Evolutionary conservation across 495 filamentous ascomycete species (phyloP).

Genomic region (Stereocaulon alpinum): DNA sequence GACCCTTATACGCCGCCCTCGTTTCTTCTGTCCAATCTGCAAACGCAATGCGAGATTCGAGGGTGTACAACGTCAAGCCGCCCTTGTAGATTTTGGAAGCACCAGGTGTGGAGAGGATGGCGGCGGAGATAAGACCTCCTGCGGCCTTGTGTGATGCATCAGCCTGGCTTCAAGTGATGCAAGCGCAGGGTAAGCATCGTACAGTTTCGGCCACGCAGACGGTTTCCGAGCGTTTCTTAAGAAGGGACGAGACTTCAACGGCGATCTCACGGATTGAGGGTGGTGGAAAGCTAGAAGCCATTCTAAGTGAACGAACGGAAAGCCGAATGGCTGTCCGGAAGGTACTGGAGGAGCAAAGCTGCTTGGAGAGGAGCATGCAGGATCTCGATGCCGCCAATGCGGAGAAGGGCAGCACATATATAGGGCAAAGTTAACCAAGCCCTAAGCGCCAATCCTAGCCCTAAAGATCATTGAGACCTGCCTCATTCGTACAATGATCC

Average conservation of each 20-base stretch:
- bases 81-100: slow-evolving; percentile 48
- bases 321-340: background rate
- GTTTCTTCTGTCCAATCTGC: slow-evolving; percentile 49
- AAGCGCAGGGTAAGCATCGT: slow-evolving; percentile 14
- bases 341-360: background rate
- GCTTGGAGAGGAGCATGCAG: background rate
- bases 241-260: slow-evolving; percentile 38
- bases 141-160: slow-evolving; percentile 35
- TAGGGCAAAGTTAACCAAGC: background rate
- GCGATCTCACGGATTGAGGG: slow-evolving; percentile 37
- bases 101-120: slow-evolving; percentile 44
- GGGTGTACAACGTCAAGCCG: slow-evolving; percentile 52
- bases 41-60: slow-evolving; percentile 47
- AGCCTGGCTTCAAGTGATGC: background rate
- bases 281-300: slow-evolving; percentile 34
- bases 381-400: background rate
- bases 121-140: slow-evolving; percentile 50
- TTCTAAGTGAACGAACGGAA: background rate
- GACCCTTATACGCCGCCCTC: slow-evolving; percentile 42
- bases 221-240: slow-evolving; percentile 43
- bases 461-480: background rate
- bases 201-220: slow-evolving; percentile 53
- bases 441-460: background rate
- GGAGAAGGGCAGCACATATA: background rate
- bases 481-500: background rate